These are phyloP conservation scores for Fusarium brevicatenulatum DNA, from an alignment of 2,329 filamentous ascomycete species.

Conservation along the genomic window DNA sequence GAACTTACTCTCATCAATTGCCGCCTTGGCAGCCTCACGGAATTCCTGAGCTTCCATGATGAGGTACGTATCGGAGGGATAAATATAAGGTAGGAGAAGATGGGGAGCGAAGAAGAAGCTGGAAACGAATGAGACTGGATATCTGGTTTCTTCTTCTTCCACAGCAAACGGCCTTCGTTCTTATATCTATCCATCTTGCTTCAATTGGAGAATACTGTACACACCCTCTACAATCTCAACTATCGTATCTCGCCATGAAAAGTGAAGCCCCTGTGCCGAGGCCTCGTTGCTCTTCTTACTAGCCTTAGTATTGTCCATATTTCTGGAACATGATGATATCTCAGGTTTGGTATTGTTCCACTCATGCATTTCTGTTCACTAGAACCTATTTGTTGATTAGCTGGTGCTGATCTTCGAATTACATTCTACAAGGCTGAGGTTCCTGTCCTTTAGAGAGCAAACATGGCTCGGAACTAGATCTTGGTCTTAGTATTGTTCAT, in stretches of 20 bases:
- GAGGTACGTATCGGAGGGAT: not conserved
- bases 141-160: too few relatives aligned
- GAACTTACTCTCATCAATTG: conserved; percentile 83
- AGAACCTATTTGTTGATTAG: not conserved
- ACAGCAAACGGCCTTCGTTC: not conserved
- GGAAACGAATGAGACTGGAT: not conserved
- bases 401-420: not conserved
- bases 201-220: not conserved
- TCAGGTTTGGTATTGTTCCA: conserved; percentile 17
- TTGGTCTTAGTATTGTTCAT: conserved; percentile 6
- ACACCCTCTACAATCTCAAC: not conserved
- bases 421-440: not conserved
- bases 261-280: not conserved
- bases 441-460: not conserved
- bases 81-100: not conserved
- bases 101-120: not conserved
- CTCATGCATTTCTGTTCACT: not conserved
- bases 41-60: conserved; percentile 84
- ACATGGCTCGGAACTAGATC: conserved; percentile 7
- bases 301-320: conserved; percentile 13
- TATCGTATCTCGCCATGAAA: not conserved
- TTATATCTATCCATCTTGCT: conserved; percentile 3
- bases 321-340: not conserved
- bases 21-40: conserved; percentile 77
- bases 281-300: not conserved